Evolutionary conservation across 2,329 filamentous ascomycete genomes (phyloP), one percentile per base, ranked within the genome.

Genomic region (Ceratocystis variospora): DNA sequence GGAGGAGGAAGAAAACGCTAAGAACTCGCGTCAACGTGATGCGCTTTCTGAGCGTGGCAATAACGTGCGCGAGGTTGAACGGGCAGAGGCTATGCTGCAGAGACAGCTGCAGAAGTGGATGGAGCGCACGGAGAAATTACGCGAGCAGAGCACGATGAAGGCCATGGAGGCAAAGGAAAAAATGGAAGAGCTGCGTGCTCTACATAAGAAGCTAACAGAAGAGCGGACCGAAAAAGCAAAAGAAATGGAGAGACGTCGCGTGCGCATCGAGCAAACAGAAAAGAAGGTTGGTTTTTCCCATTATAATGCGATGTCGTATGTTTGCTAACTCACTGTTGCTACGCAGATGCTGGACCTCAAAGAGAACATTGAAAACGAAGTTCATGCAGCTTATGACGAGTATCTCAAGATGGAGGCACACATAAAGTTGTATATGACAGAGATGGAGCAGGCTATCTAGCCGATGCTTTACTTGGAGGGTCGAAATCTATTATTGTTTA

Each of bases 391-490:
- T 0, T 86, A 96, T 71, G 92, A 96, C 70, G 90, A 97, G 78
- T 99, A 96, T 76, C 82, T 96, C 74, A 96, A 96, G 84, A 88
- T 99, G 85, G 93, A 97, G 76, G 87, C 90, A 46, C 94, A 99
- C 74, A 95, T 99, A 75, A 93, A 92, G 77, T 80, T 97, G 69
- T 99, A 99, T 79, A 96, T 99, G 73, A 96, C 89, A 3, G 94
- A 99, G 80, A 96, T 99, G 92, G 94, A 97, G 77, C 92, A 96
- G 77, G 87, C 87, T 66, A 84, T 94, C 71, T 79, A 69, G 22
- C 57, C 15, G 12, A 25, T 50, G 28, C 15, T 28, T n/a, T 59
- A 10, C n/a, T 10, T 25, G 4, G n/a, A 41, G 62, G 22, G 5
- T 48, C 41, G 3, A 45, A 59, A 48, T 64, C 7, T 33, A 37